A percentile compares a stretch with the other conserved stretches of the same genome.
These are phyloP conservation scores for Fusarium sp. DNA, from an alignment of 2,329 filamentous ascomycete species.

Conservation along the genomic window DNA sequence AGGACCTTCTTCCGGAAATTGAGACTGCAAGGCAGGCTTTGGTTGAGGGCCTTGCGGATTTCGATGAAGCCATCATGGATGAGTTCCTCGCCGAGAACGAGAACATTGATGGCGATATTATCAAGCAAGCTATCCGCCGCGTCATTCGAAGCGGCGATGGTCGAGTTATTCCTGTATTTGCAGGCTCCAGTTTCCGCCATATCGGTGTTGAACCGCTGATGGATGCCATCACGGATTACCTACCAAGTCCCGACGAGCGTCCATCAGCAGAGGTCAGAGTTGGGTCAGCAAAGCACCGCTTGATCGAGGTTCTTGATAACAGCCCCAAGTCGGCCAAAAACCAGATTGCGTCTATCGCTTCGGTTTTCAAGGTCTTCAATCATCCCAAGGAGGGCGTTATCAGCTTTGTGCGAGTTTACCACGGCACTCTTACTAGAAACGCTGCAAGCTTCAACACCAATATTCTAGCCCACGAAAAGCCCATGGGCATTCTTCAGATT, in stretches of 20 bases:
- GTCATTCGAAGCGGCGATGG: constrained; percentile 77
- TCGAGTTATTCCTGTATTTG: constrained; percentile 85
- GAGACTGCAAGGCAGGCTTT: constrained; percentile 80
- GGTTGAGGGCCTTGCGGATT: constrained; percentile 86
- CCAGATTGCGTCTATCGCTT: constrained; percentile 65
- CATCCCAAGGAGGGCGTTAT: constrained; percentile 87
- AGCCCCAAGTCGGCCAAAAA: constrained; percentile 54
- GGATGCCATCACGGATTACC: constrained; percentile 87
- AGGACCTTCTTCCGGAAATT: constrained; percentile 75
- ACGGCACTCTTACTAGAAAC: constrained; percentile 81
- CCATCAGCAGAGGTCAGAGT: constrained; percentile 83
- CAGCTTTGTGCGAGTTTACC: constrained; percentile 93
- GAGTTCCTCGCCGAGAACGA: constrained; percentile 83
- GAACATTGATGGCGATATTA: constrained; percentile 75
- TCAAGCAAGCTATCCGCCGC: constrained; percentile 80
- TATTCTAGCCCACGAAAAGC: constrained; percentile 80
- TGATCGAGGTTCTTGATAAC: constrained; percentile 56
- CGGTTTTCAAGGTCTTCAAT: constrained; percentile 95
- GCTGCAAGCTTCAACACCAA: constrained; percentile 88
- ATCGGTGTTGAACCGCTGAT: constrained; percentile 93
- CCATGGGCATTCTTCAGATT: constrained; percentile 86
- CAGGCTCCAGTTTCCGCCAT: constrained; percentile 92
- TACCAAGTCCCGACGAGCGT: constrained; percentile 84
- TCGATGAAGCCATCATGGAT: constrained; percentile 89
- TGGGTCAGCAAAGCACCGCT: constrained; percentile 62